phyloP scores from a whole-genome alignment of 169 alveolate species.

The Cryptosporidium sp. region DNA sequence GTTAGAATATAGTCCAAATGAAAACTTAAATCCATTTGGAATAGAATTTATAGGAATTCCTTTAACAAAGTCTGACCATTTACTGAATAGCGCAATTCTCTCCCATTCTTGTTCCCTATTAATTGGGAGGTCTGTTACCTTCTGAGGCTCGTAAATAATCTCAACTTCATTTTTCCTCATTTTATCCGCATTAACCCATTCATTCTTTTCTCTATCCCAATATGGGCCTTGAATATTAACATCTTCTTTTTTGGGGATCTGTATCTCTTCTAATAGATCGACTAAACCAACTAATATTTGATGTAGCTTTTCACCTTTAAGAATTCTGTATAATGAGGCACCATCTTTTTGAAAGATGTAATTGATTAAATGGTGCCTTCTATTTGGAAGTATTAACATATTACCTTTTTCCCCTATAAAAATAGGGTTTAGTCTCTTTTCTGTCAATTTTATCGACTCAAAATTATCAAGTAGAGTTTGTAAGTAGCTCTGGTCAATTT shows the following conservation, averaged over 20 bases:
- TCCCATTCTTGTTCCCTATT: constrained; percentile 66
- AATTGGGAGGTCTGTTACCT: constrained; percentile 50
- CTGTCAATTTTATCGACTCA: constrained; percentile 36
- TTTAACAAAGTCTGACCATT: constrained; percentile 67
- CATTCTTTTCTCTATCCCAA: constrained; percentile 59
- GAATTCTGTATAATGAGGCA: constrained; percentile 10
- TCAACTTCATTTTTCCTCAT: constrained; percentile 38
- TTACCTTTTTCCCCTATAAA: constrained; percentile 59
- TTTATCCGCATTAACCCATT: constrained; percentile 53
- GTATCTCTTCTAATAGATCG: constrained; percentile 27
- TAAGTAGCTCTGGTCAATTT: constrained; percentile 2
- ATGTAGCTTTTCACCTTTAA: constrained; percentile 15
- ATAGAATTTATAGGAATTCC: constrained; percentile 37
- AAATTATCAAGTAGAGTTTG: constrained; percentile 41
- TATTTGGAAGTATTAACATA: constrained; percentile 34
- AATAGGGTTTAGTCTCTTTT: constrained; percentile 13
- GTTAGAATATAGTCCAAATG: constrained; percentile 58
- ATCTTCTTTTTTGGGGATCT: constrained; percentile 34
- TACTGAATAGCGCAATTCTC: constrained; percentile 62
- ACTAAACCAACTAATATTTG: constrained; percentile 9
- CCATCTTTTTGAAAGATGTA: constrained; percentile 51
- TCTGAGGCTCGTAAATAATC: constrained; percentile 42
- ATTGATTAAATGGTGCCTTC: constrained; percentile 45
- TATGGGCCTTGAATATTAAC: constrained; percentile 37
- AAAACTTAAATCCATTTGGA: constrained; percentile 55